Percentiles rank a stretch among this genome's conserved stretches.
Conservation (phyloP, 1,139 yeast species). For the Kodamaea sp. region DNA sequence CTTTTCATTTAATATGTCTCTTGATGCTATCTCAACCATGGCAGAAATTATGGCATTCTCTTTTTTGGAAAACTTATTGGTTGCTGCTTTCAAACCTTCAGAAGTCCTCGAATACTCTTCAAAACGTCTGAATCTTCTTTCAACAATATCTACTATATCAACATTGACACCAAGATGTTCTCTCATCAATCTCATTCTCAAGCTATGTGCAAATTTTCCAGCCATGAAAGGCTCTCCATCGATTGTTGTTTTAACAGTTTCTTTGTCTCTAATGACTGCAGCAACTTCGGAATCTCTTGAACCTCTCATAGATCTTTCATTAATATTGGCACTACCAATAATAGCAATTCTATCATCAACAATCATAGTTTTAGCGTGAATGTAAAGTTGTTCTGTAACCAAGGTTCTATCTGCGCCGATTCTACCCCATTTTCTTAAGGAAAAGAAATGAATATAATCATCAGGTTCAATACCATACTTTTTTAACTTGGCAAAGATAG, state of each 20-base stretch:
- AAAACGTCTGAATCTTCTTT: constrained; percentile 62
- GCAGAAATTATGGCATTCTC: constrained; percentile 49
- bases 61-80: constrained; percentile 32
- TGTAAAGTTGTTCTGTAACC: constrained; percentile 87
- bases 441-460: constrained; percentile 86
- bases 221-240: constrained; percentile 77
- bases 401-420: constrained; percentile 73
- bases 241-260: constrained; percentile 71
- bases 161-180: constrained; percentile 95
- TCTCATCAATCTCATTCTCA: constrained; percentile 89
- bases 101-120: constrained; percentile 51
- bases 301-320: constrained; percentile 94
- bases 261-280: constrained; percentile 79
- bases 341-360: constrained; percentile 94
- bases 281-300: constrained; percentile 93
- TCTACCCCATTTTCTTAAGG: constrained; percentile 93
- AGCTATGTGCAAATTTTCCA: constrained; percentile 83
- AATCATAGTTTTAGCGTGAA: constrained; percentile 88
- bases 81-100: constrained; percentile 43
- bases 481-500: constrained; percentile 79
- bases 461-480: constrained; percentile 83
- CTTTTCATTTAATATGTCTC: constrained; percentile 54
- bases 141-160: constrained; percentile 81
- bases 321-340: constrained; percentile 94
- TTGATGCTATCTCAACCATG: constrained; percentile 68